Base-by-base conservation (phyloP, 352 stramenopile species). In the Thalassiosira hispida region DNA sequence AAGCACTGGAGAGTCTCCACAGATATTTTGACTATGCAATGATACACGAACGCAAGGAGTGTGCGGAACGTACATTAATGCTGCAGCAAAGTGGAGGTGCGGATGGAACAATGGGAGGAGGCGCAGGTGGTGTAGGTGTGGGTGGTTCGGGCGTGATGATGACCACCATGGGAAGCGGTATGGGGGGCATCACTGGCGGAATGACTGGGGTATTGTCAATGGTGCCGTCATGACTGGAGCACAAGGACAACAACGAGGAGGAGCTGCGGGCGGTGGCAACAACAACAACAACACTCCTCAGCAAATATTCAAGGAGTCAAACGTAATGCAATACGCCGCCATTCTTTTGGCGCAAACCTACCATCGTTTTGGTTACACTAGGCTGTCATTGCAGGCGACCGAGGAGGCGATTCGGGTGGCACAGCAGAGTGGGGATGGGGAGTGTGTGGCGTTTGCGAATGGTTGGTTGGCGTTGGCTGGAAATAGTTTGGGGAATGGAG, bases 11-110 rank as follows among this genome's bases (percentile, higher is more conserved):
- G 64, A 92, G 88, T 25, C 86, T 98, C n/a, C 95, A 98, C 69
- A 88, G 94, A 63, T 98, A 98, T 72, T 96, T 98, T 84, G 96
- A 98, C 65, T 92, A 97, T 61, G 88, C 93, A 7, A 94, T 97
- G 31, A 90, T 95, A 29, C 67, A 84, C 12, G 72, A 83, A 57
- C 40, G 81, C 0, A 79, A 79, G 49, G 74, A 75, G 20, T n/a
- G 20, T n/a, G 75, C 57, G 1, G 75, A 79, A 27, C 12, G 75
- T 20, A 51, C 20, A 1, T 22, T 83, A 2, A 56, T 76, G 47
- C 22, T 74, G 8, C 63, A 71, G 35, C 35, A 46, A 31, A 51
- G 20, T 59, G 33, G 20, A 14, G 7, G 31, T 38, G 8, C 31
- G 8, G 31, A 9, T 3, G 31, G 31, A 8, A 38, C 8, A 8